These are phyloP conservation scores for Mycothermus thermophilus DNA, from an alignment of 495 filamentous ascomycete species.

Conservation along the genomic window DNA sequence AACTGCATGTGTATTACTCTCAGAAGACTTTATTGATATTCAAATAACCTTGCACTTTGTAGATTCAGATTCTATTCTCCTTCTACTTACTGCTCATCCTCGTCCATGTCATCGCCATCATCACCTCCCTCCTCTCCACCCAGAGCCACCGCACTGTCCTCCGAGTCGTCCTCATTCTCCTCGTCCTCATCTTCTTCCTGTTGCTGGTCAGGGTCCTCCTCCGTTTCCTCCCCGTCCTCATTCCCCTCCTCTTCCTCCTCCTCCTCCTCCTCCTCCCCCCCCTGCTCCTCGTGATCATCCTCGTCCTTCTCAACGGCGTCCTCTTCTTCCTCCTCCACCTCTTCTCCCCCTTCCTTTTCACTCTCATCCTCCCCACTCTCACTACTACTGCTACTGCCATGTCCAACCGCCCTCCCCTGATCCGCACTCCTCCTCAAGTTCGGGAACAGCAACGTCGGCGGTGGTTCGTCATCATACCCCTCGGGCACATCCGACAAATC, in stretches of 20 bases:
- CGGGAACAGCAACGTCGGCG: constrained; percentile 32
- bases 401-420: constrained; percentile 6
- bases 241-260: not conserved
- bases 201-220: no score
- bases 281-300: constrained; percentile 13
- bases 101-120: constrained; percentile 7
- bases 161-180: constrained; percentile 6
- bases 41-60: no score
- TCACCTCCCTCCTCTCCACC: constrained; percentile 12
- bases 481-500: constrained; percentile 58
- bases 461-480: constrained; percentile 33
- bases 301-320: constrained; percentile 13
- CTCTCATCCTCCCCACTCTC: constrained; percentile 7
- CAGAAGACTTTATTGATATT: no score
- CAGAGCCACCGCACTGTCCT: constrained; percentile 8
- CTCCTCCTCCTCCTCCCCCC: constrained; percentile 10
- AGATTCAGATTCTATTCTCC: no score
- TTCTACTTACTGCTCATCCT: no score
- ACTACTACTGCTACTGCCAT: constrained; percentile 6
- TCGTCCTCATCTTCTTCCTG: constrained; percentile 13
- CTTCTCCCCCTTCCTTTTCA: constrained; percentile 13
- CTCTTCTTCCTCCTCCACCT: constrained; percentile 15
- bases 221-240: constrained; percentile 17
- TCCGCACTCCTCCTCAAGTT: constrained; percentile 27
- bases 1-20: no score